Percentiles rank a stretch among this genome's conserved stretches.
Evolutionary conservation across 2,329 filamentous ascomycete genomes (phyloP).

Genomic region (Monilinia vaccinii-corymbosi): DNA sequence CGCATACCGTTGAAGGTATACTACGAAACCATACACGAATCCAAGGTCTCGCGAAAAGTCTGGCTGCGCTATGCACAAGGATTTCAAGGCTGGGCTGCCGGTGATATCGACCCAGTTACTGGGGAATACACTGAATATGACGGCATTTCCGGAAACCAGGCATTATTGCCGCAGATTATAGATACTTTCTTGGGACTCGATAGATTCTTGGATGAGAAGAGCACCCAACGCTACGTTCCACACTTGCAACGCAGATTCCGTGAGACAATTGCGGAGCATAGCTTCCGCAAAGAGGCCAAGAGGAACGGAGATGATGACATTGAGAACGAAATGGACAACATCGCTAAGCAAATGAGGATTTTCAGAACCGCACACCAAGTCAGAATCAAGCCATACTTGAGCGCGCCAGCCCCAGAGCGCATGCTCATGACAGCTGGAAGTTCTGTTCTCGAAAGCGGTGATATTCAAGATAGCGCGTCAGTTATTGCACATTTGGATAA

Average conservation of each 20-base stretch:
- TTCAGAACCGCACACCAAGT: conserved; percentile 29
- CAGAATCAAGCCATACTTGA: conserved; percentile 27
- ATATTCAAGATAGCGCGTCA: conserved; percentile 1
- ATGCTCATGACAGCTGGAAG: conserved; percentile 32
- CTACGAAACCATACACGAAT: conserved; percentile 27
- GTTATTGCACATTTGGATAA: conserved; percentile 7
- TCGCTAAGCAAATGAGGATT: conserved; percentile 29
- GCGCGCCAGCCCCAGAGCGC: conserved; percentile 28
- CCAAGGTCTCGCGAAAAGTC: conserved; percentile 22
- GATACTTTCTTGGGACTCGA: conserved; percentile 32
- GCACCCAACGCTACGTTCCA: conserved; percentile 11
- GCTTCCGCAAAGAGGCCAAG: not conserved
- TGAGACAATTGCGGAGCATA: not conserved
- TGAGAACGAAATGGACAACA: conserved; percentile 21
- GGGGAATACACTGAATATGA: conserved; percentile 27
- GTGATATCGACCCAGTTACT: conserved; percentile 18
- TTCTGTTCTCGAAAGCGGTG: conserved; percentile 4
- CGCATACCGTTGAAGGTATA: conserved; percentile 24
- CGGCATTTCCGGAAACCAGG: conserved; percentile 32
- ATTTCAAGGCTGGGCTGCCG: conserved; percentile 32
- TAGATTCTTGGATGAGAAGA: conserved; percentile 24
- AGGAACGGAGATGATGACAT: conserved; percentile 21
- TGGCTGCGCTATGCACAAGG: conserved; percentile 32
- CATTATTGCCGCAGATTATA: conserved; percentile 30
- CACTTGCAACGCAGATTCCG: conserved; percentile 1